Conservation (phyloP, 768 basidiomycete species). For the Calocybe cyanea region DNA sequence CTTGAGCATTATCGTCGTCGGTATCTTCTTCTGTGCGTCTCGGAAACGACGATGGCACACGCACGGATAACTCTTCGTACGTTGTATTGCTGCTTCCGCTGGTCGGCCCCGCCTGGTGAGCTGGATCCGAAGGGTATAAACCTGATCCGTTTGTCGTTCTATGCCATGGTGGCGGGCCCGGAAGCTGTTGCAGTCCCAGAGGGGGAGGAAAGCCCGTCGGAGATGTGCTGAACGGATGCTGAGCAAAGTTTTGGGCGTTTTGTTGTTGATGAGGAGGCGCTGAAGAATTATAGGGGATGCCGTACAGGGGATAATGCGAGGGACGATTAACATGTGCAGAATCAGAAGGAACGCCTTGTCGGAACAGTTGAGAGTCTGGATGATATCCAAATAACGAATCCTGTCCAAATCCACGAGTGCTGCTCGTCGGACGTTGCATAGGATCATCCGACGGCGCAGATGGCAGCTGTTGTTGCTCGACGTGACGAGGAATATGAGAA, state of each 20-base stretch:
- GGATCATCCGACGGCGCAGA: slow-evolving; percentile 4
- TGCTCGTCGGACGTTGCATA: background rate
- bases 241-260: background rate
- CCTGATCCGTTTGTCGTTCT: background rate
- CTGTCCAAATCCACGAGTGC: background rate
- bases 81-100: background rate
- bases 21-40: background rate
- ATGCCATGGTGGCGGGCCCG: slow-evolving; percentile 4
- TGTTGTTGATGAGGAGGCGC: slow-evolving; percentile 1
- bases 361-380: background rate
- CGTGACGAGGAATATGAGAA: slow-evolving; percentile 4
- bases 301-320: slow-evolving; percentile 1
- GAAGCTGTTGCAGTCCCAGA: background rate
- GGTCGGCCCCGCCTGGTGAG: no score
- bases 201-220: slow-evolving; percentile 4
- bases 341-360: background rate
- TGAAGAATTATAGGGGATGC: slow-evolving; percentile 5
- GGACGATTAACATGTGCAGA: background rate
- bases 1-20: no score
- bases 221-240: background rate
- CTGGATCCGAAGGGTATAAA: slow-evolving; percentile 3
- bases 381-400: slow-evolving; percentile 9
- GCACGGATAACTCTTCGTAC: no score
- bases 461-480: slow-evolving; percentile 5
- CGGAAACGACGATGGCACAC: no score